Evolutionary conservation across 1,284 basidiomycete species (phyloP).

Genomic region (Vanrija pseudolonga): DNA sequence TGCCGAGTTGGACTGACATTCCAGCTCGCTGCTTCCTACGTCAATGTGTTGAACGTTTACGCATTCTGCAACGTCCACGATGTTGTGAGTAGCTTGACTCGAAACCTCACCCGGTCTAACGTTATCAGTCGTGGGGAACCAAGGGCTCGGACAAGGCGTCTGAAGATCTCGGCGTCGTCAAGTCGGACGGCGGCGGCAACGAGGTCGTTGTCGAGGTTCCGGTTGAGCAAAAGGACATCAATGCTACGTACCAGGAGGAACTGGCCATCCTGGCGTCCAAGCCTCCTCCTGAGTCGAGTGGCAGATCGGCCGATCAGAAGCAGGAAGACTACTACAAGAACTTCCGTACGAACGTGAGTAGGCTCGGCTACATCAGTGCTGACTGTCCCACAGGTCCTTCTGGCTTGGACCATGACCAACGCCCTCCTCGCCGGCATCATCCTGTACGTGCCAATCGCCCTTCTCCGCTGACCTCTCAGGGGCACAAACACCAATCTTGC

Average conservation of each 20-base stretch:
- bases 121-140: conserved; percentile 64
- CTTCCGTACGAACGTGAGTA: conserved; percentile 72
- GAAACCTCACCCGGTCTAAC: conserved; percentile 1
- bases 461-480: not conserved
- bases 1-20: conserved; percentile 11
- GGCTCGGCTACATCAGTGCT: not conserved
- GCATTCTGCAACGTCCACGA: conserved; percentile 76
- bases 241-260: conserved; percentile 79
- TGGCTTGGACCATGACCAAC: conserved; percentile 81
- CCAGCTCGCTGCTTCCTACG: not conserved
- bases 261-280: conserved; percentile 68
- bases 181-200: conserved; percentile 48
- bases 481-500: conserved; percentile 35
- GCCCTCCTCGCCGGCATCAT: conserved; percentile 70
- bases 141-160: conserved; percentile 82
- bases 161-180: conserved; percentile 78
- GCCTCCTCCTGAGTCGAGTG: conserved; percentile 59
- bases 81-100: conserved; percentile 48
- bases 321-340: conserved; percentile 84
- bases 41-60: conserved; percentile 48
- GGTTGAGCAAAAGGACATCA: conserved; percentile 77
- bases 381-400: conserved; percentile 55
- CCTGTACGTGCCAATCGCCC: conserved; percentile 51
- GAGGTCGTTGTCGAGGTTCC: conserved; percentile 78
- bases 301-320: conserved; percentile 54